These are phyloP conservation scores for Colletotrichum sp. DNA, from an alignment of 2,329 filamentous ascomycete species.

Conservation along the genomic window DNA sequence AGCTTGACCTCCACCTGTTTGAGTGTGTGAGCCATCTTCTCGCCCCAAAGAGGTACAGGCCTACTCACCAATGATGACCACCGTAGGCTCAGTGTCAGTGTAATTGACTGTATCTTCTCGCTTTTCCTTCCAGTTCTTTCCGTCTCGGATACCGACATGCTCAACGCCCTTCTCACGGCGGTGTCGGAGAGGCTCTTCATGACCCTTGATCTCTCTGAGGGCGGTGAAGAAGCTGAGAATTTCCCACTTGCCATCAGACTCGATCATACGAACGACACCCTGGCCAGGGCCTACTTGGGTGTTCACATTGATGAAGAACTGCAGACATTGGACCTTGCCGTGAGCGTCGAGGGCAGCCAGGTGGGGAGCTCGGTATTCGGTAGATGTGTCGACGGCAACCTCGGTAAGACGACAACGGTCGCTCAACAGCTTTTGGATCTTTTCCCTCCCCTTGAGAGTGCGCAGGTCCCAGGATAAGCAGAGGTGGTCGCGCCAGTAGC, in stretches of 20 bases:
- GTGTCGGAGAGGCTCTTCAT: conserved; percentile 47
- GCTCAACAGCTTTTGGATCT: conserved; percentile 45
- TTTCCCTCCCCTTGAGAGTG: conserved; percentile 42
- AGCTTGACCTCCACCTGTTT: conserved; percentile 48
- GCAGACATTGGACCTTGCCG: conserved; percentile 55
- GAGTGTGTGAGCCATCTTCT: not conserved
- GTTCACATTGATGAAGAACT: conserved; percentile 60
- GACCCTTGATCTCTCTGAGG: conserved; percentile 51
- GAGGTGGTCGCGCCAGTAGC: conserved; percentile 65
- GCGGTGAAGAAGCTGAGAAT: conserved; percentile 62
- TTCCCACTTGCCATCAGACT: conserved; percentile 48
- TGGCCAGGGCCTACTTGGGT: conserved; percentile 59
- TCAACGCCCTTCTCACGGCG: conserved; percentile 54
- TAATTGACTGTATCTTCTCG: conserved; percentile 19
- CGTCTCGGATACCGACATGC: conserved; percentile 48
- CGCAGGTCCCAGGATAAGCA: conserved; percentile 61
- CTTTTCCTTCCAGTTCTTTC: conserved; percentile 26
- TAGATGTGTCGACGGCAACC: conserved; percentile 51
- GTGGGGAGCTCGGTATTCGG: conserved; percentile 47
- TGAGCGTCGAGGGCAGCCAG: conserved; percentile 51
- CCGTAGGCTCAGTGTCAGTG: conserved; percentile 13
- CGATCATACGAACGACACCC: conserved; percentile 59
- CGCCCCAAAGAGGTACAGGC: not conserved
- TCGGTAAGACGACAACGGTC: conserved; percentile 37
- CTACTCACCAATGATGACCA: conserved; percentile 24